Percentiles rank a stretch among this genome's conserved stretches.
phyloP scores from a whole-genome alignment of 2,329 filamentous ascomycete species.

The Leptoxyphium fumago region DNA sequence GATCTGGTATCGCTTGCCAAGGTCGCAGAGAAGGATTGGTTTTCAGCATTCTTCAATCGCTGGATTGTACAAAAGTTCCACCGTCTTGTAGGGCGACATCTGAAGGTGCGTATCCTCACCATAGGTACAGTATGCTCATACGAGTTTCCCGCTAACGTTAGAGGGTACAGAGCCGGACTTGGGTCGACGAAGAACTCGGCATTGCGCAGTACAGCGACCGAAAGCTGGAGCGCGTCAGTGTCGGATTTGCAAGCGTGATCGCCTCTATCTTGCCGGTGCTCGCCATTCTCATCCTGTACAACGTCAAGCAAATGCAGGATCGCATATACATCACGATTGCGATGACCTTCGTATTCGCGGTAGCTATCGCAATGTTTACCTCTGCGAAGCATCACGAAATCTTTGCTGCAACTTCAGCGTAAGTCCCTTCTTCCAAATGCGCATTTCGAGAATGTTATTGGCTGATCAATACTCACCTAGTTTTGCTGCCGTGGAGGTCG shows the following conservation, averaged over 20 bases:
- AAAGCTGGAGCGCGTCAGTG: neutral
- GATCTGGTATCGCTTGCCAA: neutral
- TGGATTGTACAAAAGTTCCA: neutral
- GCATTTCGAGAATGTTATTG: neutral
- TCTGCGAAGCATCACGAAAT: neutral
- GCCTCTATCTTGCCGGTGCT: slow-evolving; percentile 1
- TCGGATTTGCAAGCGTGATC: neutral
- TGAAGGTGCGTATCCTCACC: neutral
- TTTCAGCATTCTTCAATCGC: neutral
- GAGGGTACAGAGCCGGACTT: neutral
- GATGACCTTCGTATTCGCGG: neutral
- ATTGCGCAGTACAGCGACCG: neutral
- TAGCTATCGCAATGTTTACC: neutral
- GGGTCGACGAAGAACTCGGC: neutral
- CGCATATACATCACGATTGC: neutral
- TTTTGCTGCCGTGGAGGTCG: neutral
- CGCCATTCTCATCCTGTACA: neutral
- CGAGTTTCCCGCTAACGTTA: too few relatives aligned
- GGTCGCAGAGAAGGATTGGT: neutral
- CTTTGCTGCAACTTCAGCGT: slow-evolving; percentile 1
- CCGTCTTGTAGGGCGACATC: neutral
- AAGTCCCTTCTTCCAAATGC: neutral
- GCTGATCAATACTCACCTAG: neutral
- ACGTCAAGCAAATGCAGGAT: neutral
- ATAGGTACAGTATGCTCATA: too few relatives aligned